Evolutionary conservation across 305 asterid species (phyloP).

Genomic region (Fraxinus paxiana): DNA sequence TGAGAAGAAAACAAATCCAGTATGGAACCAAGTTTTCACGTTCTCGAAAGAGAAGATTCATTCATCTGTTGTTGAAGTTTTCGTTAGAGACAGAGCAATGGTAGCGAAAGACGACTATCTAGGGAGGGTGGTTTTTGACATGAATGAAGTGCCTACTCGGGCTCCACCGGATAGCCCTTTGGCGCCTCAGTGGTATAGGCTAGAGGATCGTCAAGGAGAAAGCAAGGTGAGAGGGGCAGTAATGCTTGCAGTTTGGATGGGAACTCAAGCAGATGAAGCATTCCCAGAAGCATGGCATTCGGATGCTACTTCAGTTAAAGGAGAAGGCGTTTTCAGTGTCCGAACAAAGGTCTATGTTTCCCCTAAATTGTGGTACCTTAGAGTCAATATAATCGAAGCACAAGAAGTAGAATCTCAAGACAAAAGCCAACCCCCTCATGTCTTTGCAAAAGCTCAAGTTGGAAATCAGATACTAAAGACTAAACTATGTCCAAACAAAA

Average conservation of each 20-base stretch:
- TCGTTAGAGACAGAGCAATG: conserved; percentile 43
- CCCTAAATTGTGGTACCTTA: conserved; percentile 50
- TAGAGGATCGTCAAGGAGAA: conserved; percentile 34
- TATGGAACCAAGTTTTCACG: conserved; percentile 55
- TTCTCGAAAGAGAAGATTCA: conserved; percentile 56
- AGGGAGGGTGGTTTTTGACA: conserved; percentile 45
- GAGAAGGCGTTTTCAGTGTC: conserved; percentile 42
- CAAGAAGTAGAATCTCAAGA: conserved; percentile 40
- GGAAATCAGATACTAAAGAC: conserved; percentile 46
- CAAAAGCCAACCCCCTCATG: conserved; percentile 35
- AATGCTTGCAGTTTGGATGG: conserved; percentile 67
- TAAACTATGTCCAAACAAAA: conserved; percentile 17
- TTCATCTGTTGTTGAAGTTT: conserved; percentile 41
- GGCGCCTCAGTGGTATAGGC: conserved; percentile 64
- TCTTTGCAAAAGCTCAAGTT: conserved; percentile 42
- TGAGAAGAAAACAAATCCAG: conserved; percentile 47
- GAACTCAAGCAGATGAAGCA: conserved; percentile 63
- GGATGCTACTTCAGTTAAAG: conserved; percentile 41
- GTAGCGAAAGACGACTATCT: conserved; percentile 42
- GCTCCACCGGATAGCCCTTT: conserved; percentile 61
- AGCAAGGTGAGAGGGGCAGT: conserved; percentile 43
- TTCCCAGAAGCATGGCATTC: conserved; percentile 62
- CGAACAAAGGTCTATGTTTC: conserved; percentile 50
- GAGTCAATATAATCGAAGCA: conserved; percentile 48
- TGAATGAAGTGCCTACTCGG: conserved; percentile 49